Evolutionary conservation across 176 grass and related monocot genomes (phyloP), one percentile per base, ranked within the genome.

Genomic region (Juncus inflexus): DNA sequence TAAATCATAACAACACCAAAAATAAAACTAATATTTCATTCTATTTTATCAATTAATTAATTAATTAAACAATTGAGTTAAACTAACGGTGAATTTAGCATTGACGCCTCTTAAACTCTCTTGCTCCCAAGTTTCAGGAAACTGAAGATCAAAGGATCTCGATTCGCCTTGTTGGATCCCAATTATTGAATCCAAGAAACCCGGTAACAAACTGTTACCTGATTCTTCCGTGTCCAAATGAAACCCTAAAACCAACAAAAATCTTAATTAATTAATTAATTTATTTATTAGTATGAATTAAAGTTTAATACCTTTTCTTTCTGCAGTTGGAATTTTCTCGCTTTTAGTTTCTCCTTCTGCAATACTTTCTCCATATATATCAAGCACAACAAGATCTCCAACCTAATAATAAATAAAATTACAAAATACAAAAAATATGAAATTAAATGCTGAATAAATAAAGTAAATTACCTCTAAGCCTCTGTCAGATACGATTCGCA

Each of bases 161-260:
- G 85, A 77, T 69, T 97, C 87, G 62, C 85, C 94, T 75, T 82
- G 85, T 71, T 8, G 77, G 60, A 97, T 91, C 52, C 94, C 94
- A 82, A 89, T 84, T 59, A 97, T 83, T 9, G 94, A 81, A 84
- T 81, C 75, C 77, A 97, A 78, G 79, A 97, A 92, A 55, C 94
- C 94, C 68, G 88, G 82, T 74, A 91, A 74, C 68, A 97, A 77
- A 19, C 67, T 89, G 57, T 70, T 73, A 69, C 64, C 19, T 83
- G 65, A 57, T 79, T 97, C 85, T 82, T 91, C 87, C 4, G 94
- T 97, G 75, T 91, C 94, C 92, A 97, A 83, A 61, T 97, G 80
- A 69, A 97, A 86, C 67, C 85, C 88, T 97, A 65, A 56, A 71
- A 81, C 61, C 42, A 15, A 68, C 2, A 37, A 69, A 55, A 28